These are phyloP conservation scores for Cryptococcus maquisensis DNA, from an alignment of 1,284 basidiomycete genomes.

Conservation along the genomic window DNA sequence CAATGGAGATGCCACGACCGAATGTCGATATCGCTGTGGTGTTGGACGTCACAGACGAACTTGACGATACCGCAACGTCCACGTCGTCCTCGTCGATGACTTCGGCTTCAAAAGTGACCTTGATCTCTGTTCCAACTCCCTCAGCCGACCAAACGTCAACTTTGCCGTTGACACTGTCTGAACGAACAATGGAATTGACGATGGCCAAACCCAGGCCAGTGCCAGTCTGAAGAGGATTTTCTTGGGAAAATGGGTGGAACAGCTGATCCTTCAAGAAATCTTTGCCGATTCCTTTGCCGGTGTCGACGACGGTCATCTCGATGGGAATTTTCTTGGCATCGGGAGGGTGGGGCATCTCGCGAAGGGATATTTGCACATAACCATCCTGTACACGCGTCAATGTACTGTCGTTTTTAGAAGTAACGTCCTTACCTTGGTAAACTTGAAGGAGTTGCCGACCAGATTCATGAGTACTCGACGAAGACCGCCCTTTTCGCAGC, in stretches of 20 bases:
- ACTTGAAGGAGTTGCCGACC: slow-evolving; percentile 91
- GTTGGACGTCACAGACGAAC: slow-evolving; percentile 11
- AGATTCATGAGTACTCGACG: slow-evolving; percentile 91
- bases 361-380: slow-evolving; percentile 78
- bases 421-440: slow-evolving; percentile 62
- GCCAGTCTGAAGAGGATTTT: slow-evolving; percentile 65
- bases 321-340: slow-evolving; percentile 63
- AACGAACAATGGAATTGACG: slow-evolving; percentile 78
- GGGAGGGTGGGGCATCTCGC: slow-evolving; percentile 62
- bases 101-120: slow-evolving; percentile 77
- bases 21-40: slow-evolving; percentile 7
- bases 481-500: slow-evolving; percentile 88
- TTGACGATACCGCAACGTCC: slow-evolving; percentile 10
- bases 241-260: slow-evolving; percentile 93
- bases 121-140: slow-evolving; percentile 88
- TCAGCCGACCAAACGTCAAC: slow-evolving; percentile 58
- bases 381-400: slow-evolving; percentile 57
- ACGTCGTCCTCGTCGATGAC: slow-evolving; percentile 44
- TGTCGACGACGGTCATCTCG: slow-evolving; percentile 82
- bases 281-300: slow-evolving; percentile 87
- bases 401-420: neutral
- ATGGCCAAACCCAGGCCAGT: slow-evolving; percentile 96
- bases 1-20: slow-evolving; percentile 57
- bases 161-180: slow-evolving; percentile 80
- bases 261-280: slow-evolving; percentile 89